Base-by-base conservation (phyloP, 2,329 filamentous ascomycete species). In the Polychaeton citri region DNA sequence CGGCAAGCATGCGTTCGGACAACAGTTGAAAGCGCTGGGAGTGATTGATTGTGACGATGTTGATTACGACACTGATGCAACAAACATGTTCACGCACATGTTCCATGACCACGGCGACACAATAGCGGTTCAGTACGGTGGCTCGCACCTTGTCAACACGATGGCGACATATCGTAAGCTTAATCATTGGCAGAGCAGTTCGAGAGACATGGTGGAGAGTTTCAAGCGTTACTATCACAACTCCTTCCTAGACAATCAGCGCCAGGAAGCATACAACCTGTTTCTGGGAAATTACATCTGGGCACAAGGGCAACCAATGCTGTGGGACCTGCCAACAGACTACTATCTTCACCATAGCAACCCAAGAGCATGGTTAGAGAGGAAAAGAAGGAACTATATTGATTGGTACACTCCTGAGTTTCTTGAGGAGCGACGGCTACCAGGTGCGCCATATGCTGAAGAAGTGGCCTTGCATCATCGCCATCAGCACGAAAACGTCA, bases 201-300 rank as follows among this genome's bases (percentile, higher is more conserved):
- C 88, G 2, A 74, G 90, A 46, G 90, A 98, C 58, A 96, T 98
- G 88, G 87, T 98, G 16, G 90, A 98, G 62, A 94, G 85, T 57
- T 95, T 98, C 66, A 98, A 96, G 59, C 76, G 90, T 19, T 98
- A 96, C 58, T 98, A 98, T 60, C 94, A 96, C 62, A 98, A 98
- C 54, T 93, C 88, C 0, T 98, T 98, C 56, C 72, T 98, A 6
- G 90, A 98, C 57, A 87, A 81, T n/a, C 90, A 98, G 55, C 77
- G 90, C 20, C 90, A 98, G 60, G 90, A 98, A 60, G 90, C 90
- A 1, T 96, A 96, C 59, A 98, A 98, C 48, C 67, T 98, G 7
- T 98, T 98, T 53, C 71, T 98, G 1, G 90, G 90, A 5, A 95
- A 96, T 53, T 98, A 98, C 56, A 83, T 87, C 34, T 96, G 86